A percentile compares a stretch with the other conserved stretches of the same genome.
Conservation (phyloP, 1,139 yeast species). For the Pneumocystis sp. region DNA sequence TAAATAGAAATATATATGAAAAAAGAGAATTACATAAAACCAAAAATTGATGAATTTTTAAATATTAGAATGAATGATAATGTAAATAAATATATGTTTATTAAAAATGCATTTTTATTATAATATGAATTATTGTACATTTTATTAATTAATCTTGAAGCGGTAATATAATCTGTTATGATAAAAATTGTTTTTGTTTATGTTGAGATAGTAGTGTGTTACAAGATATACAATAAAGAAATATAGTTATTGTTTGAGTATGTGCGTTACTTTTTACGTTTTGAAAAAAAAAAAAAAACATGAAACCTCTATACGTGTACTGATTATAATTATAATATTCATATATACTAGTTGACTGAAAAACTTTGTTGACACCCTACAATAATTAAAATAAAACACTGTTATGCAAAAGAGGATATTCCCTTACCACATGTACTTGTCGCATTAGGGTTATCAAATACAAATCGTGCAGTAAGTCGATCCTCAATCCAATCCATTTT, state of each 20-base stretch:
- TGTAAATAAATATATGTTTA: neutral
- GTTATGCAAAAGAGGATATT: conserved; percentile 49
- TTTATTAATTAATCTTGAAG: neutral
- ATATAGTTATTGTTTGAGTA: neutral
- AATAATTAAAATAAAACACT: neutral
- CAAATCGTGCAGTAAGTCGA: conserved; percentile 72
- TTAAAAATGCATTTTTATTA: neutral
- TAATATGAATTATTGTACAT: neutral
- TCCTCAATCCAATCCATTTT: conserved; percentile 99
- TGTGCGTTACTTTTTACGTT: neutral
- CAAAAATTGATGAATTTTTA: neutral
- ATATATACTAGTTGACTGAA: neutral
- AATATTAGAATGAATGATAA: neutral
- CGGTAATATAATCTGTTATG: neutral
- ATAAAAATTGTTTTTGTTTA: neutral
- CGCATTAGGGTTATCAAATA: conserved; percentile 86
- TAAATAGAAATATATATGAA: too few species aligned
- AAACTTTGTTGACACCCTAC: neutral
- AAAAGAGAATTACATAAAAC: too few species aligned
- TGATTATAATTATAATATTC: neutral
- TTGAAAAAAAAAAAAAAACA: neutral
- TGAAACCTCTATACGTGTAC: neutral
- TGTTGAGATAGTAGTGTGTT: neutral
- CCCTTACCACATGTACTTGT: conserved; percentile 99
- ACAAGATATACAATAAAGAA: neutral